Percentiles rank a stretch among this genome's conserved stretches.
Evolutionary conservation across 2,329 filamentous ascomycete species (phyloP).

Genomic region (Arachnopeziza araneosa): DNA sequence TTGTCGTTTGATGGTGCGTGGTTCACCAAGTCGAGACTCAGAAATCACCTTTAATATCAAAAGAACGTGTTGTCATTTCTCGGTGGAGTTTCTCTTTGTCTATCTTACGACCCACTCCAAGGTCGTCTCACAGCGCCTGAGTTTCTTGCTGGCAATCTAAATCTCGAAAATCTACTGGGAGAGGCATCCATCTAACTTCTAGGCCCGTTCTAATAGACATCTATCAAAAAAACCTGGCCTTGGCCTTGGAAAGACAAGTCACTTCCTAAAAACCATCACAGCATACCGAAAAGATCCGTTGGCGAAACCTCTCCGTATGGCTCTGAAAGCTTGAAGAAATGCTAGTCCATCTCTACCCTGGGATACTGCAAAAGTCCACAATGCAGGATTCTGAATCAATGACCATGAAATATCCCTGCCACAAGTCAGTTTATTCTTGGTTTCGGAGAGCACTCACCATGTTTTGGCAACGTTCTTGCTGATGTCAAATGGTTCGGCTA

Average conservation of each 20-base stretch:
- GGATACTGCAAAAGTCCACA: constrained; percentile 56
- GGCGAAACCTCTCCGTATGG: constrained; percentile 54
- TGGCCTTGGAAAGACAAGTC: not conserved
- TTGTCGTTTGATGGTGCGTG: too few species aligned
- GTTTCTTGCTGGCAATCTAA: too few species aligned
- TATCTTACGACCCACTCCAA: too few species aligned
- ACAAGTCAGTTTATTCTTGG: not conserved
- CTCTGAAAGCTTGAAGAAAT: constrained; percentile 55
- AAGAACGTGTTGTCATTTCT: too few species aligned
- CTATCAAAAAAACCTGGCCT: not conserved
- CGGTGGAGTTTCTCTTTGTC: too few species aligned
- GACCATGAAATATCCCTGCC: constrained; percentile 59
- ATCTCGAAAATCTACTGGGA: too few species aligned
- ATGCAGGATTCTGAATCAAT: constrained; percentile 51
- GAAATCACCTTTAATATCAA: too few species aligned
- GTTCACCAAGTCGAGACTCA: too few species aligned
- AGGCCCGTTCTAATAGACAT: not conserved
- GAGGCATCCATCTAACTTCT: not conserved
- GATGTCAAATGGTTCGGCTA: constrained; percentile 48
- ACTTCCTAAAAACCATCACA: constrained; percentile 51
- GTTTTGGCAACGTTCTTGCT: constrained; percentile 53
- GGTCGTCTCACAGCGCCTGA: too few species aligned
- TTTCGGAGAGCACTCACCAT: constrained; percentile 39
- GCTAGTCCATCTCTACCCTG: constrained; percentile 55
- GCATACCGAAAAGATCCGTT: constrained; percentile 54